A percentile compares a stretch with the other conserved stretches of the same genome.
phyloP scores from a whole-genome alignment of 495 filamentous ascomycete genomes.

The Rostrohypoxylon terebratum region DNA sequence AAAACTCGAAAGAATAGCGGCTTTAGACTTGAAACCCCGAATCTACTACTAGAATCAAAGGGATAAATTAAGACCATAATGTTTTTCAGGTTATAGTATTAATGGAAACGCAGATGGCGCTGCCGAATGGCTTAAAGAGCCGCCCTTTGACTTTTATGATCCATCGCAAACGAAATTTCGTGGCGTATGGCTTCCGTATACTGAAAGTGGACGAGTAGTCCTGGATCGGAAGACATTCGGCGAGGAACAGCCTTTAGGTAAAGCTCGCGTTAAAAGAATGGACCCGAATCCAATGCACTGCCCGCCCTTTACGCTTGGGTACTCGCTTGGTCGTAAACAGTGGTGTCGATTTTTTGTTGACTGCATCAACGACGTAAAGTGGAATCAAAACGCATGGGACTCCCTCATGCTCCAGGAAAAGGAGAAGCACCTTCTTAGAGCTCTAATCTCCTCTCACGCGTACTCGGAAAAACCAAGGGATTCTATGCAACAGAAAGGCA shows the following conservation, averaged over 20 bases:
- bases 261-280: slow-evolving; percentile 55
- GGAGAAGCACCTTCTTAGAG: slow-evolving; percentile 84
- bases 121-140: slow-evolving; percentile 46
- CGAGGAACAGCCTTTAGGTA: slow-evolving; percentile 50
- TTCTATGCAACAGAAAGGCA: slow-evolving; percentile 76
- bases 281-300: slow-evolving; percentile 58
- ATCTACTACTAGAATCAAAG: no score
- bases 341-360: slow-evolving; percentile 87
- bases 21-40: not conserved
- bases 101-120: slow-evolving; percentile 30
- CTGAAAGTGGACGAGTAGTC: slow-evolving; percentile 43
- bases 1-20: not conserved
- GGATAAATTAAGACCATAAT: not conserved
- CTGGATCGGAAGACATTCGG: slow-evolving; percentile 50
- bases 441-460: slow-evolving; percentile 78
- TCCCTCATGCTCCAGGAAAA: slow-evolving; percentile 79
- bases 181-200: slow-evolving; percentile 48
- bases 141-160: slow-evolving; percentile 44
- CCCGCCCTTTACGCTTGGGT: slow-evolving; percentile 75
- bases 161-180: slow-evolving; percentile 34
- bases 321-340: slow-evolving; percentile 81
- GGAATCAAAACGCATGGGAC: slow-evolving; percentile 81
- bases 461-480: slow-evolving; percentile 66
- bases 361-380: slow-evolving; percentile 70
- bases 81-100: not conserved